These are phyloP conservation scores for Pythium folliculosum DNA, from an alignment of 352 stramenopile species.

Conservation along the genomic window DNA sequence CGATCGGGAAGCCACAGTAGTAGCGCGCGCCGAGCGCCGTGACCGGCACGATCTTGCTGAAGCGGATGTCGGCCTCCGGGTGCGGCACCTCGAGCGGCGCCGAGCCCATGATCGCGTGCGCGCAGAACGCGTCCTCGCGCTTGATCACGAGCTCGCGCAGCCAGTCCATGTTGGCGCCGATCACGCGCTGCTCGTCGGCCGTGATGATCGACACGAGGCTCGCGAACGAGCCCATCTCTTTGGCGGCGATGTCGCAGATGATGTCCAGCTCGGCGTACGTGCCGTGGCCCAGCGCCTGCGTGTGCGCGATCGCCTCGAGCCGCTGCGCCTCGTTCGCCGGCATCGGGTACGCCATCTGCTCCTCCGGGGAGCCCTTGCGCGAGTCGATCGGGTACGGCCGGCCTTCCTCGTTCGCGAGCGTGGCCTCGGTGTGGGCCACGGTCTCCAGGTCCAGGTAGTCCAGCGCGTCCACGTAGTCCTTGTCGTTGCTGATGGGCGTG, in stretches of 20 bases:
- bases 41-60: slow-evolving; percentile 33
- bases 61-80: slow-evolving; percentile 59
- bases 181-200: slow-evolving; percentile 45
- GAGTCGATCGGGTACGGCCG: slow-evolving; percentile 12
- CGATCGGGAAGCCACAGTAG: slow-evolving; percentile 72
- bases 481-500: neutral
- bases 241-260: slow-evolving; percentile 57
- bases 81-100: slow-evolving; percentile 61
- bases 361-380: neutral
- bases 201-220: slow-evolving; percentile 59
- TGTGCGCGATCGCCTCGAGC: slow-evolving; percentile 27
- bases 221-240: slow-evolving; percentile 36
- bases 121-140: slow-evolving; percentile 58
- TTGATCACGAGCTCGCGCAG: slow-evolving; percentile 39
- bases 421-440: neutral
- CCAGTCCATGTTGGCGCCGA: slow-evolving; percentile 37
- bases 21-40: slow-evolving; percentile 48
- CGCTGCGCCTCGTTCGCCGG: slow-evolving; percentile 37
- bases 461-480: neutral
- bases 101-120: slow-evolving; percentile 53
- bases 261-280: slow-evolving; percentile 53
- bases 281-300: neutral
- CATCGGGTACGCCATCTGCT: slow-evolving; percentile 10
- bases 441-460: slow-evolving; percentile 4
- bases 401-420: slow-evolving; percentile 1